Conservation (phyloP, 2,329 filamentous ascomycete genomes). For the Lachnellula occidentalis region DNA sequence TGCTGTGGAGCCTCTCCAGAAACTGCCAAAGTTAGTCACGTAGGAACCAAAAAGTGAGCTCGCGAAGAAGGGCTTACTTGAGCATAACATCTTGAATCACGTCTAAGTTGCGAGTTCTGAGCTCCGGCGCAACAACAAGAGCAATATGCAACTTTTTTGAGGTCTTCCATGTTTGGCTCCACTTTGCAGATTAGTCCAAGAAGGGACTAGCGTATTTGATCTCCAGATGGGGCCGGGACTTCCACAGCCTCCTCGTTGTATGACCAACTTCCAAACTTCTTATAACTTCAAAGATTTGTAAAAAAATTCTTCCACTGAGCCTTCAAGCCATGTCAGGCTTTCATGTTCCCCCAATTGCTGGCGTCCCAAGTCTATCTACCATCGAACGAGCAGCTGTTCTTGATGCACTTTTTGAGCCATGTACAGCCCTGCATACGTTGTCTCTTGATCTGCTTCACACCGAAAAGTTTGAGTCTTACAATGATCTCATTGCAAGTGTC, state of each 20-base stretch:
- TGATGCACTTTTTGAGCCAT: slow-evolving; percentile 82
- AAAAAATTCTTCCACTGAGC: background rate
- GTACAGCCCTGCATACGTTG: slow-evolving; percentile 65
- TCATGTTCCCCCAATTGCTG: slow-evolving; percentile 51
- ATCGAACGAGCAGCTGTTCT: slow-evolving; percentile 53
- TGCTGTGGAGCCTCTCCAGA: slow-evolving; percentile 94
- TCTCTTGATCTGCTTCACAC: slow-evolving; percentile 61
- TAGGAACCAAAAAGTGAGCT: background rate
- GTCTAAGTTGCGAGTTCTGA: slow-evolving; percentile 14
- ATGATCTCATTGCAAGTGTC: slow-evolving; percentile 61
- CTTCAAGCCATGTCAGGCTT: slow-evolving; percentile 22
- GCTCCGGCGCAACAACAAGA: slow-evolving; percentile 19
- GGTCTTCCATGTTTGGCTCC: background rate
- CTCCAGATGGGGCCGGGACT: background rate
- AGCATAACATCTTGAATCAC: slow-evolving; percentile 52
- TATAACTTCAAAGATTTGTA: background rate
- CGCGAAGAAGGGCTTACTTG: slow-evolving; percentile 47
- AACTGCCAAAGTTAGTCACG: slow-evolving; percentile 49
- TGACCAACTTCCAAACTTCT: background rate
- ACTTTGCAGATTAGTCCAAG: no score
- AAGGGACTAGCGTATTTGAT: background rate
- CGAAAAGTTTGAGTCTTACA: slow-evolving; percentile 60
- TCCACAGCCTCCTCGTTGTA: background rate
- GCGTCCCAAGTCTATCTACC: slow-evolving; percentile 51
- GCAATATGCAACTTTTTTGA: slow-evolving; percentile 8